Evolutionary conservation across 2,329 filamentous ascomycete species (phyloP).

Genomic region (Paracoccidioides brasiliensis): DNA sequence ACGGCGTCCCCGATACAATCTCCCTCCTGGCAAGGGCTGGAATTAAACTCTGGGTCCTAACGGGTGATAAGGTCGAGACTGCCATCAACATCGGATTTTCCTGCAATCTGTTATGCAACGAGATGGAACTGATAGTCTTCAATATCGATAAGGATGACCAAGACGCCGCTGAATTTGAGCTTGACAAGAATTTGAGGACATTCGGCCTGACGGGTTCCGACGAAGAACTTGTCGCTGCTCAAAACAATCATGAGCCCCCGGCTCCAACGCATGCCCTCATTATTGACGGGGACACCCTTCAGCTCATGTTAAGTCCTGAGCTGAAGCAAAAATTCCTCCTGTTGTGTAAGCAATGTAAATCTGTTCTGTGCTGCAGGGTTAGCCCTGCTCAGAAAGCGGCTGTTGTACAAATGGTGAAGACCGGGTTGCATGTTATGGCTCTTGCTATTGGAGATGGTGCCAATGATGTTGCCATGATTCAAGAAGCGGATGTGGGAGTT

Average conservation of each 20-base stretch:
- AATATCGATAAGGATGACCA: slow-evolving; percentile 67
- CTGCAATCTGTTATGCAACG: slow-evolving; percentile 91
- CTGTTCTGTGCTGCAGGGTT: slow-evolving; percentile 93
- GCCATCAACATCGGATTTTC: slow-evolving; percentile 99
- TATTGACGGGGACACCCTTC: slow-evolving; percentile 87
- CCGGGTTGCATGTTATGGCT: slow-evolving; percentile 89
- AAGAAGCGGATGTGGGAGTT: slow-evolving; percentile 91
- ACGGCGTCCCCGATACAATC: slow-evolving; percentile 93
- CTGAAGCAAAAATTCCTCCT: slow-evolving; percentile 87
- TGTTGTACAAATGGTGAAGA: slow-evolving; percentile 93
- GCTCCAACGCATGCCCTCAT: slow-evolving; percentile 80
- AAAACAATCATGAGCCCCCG: slow-evolving; percentile 73
- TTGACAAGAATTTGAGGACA: slow-evolving; percentile 57
- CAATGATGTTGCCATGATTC: slow-evolving; percentile 96
- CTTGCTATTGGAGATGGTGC: slow-evolving; percentile 86
- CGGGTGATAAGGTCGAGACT: slow-evolving; percentile 96
- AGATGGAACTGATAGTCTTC: slow-evolving; percentile 90
- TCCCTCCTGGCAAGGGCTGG: slow-evolving; percentile 79
- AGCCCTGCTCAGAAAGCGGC: slow-evolving; percentile 93
- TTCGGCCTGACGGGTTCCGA: slow-evolving; percentile 78
- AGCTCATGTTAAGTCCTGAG: slow-evolving; percentile 68
- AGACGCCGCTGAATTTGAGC: slow-evolving; percentile 50
- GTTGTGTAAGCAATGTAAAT: slow-evolving; percentile 92
- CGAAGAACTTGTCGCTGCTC: slow-evolving; percentile 67
- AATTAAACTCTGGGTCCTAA: slow-evolving; percentile 97